Percentiles rank a stretch among this genome's conserved stretches.
Evolutionary conservation across 495 filamentous ascomycete genomes (phyloP).

Genomic region (Penicillium roqueforti): DNA sequence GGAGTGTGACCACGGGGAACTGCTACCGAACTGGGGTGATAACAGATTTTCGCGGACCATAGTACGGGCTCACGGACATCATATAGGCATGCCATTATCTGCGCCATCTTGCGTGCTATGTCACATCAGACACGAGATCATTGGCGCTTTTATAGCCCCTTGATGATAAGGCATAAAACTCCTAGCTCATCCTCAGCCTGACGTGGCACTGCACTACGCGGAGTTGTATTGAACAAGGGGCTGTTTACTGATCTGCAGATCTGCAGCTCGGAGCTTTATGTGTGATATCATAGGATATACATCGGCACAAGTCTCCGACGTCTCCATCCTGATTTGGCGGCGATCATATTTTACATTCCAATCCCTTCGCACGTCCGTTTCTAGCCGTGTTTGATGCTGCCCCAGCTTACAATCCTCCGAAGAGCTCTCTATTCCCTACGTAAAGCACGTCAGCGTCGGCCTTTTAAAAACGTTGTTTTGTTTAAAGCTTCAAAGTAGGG

Average conservation of each 20-base stretch:
- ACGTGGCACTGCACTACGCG: slow-evolving; percentile 2
- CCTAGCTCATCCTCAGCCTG: not conserved
- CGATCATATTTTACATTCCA: slow-evolving; percentile 9
- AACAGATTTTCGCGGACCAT: too few species aligned
- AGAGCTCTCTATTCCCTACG: slow-evolving; percentile 6
- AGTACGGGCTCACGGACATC: not conserved
- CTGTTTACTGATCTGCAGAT: not conserved
- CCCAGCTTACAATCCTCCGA: slow-evolving; percentile 7
- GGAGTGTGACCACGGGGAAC: not conserved
- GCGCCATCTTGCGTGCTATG: slow-evolving; percentile 1
- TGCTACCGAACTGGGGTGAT: too few species aligned
- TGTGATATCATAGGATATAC: slow-evolving; percentile 9
- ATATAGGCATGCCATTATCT: not conserved
- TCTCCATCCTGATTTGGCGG: not conserved
- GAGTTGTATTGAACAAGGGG: not conserved
- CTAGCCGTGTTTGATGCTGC: slow-evolving; percentile 1
- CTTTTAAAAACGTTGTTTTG: not conserved
- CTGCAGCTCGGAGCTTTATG: slow-evolving; percentile 1
- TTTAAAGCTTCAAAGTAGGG: not conserved
- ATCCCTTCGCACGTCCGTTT: slow-evolving; percentile 8
- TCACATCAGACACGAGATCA: slow-evolving; percentile 1
- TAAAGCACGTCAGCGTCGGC: slow-evolving; percentile 5
- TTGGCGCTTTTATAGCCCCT: not conserved
- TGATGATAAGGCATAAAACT: not conserved
- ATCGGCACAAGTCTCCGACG: slow-evolving; percentile 2